A percentile compares a stretch with the other conserved stretches of the same genome.
Evolutionary conservation across 306 rosid genomes (phyloP).

Genomic region (Cicer chorassanicum): DNA sequence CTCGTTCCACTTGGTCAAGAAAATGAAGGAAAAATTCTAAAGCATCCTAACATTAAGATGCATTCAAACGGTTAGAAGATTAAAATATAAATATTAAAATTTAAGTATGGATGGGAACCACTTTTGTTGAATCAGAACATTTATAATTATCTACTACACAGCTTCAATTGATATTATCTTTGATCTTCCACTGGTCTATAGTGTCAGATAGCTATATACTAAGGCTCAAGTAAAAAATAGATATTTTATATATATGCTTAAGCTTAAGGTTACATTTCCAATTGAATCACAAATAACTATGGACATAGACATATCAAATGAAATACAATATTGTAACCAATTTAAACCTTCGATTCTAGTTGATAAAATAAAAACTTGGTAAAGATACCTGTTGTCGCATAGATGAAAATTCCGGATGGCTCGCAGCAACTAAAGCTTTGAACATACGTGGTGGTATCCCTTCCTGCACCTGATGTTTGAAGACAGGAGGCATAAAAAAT

Average conservation of each 20-base stretch:
- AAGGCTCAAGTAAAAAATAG: neutral
- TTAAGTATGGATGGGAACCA: slow-evolving; percentile 10
- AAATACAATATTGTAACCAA: slow-evolving; percentile 12
- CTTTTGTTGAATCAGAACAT: slow-evolving; percentile 8
- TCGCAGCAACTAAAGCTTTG: slow-evolving; percentile 89
- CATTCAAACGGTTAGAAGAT: slow-evolving; percentile 38
- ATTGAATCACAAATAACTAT: slow-evolving; percentile 19
- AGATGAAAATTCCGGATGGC: slow-evolving; percentile 97
- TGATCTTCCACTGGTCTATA: slow-evolving; percentile 12
- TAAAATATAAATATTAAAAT: slow-evolving; percentile 22
- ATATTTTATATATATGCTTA: neutral
- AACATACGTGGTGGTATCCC: slow-evolving; percentile 93
- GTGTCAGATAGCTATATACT: slow-evolving; percentile 3
- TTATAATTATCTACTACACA: neutral
- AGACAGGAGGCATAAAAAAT: slow-evolving; percentile 28
- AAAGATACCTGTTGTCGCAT: slow-evolving; percentile 87
- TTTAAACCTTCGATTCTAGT: slow-evolving; percentile 2
- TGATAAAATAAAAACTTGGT: slow-evolving; percentile 27
- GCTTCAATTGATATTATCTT: slow-evolving; percentile 4
- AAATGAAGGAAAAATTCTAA: slow-evolving; percentile 97
- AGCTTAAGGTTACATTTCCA: slow-evolving; percentile 30
- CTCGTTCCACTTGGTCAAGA: slow-evolving; percentile 91
- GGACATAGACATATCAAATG: slow-evolving; percentile 13
- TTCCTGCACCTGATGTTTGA: slow-evolving; percentile 67
- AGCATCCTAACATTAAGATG: slow-evolving; percentile 72